phyloP scores from a whole-genome alignment of 805 yeast species.

The Brettanomyces nanus region DNA sequence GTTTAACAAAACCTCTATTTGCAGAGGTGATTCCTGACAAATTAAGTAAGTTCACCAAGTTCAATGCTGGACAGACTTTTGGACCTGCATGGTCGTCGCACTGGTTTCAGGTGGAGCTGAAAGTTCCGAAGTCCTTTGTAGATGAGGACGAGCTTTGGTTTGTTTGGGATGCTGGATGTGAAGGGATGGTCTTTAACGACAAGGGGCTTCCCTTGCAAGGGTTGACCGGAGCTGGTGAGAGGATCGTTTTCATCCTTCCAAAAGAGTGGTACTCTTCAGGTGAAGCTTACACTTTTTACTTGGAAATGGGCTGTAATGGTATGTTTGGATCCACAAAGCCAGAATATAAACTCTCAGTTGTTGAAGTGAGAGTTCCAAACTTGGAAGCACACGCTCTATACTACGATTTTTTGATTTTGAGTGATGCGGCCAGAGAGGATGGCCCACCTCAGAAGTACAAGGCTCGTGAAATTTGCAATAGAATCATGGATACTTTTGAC shows the following conservation, averaged over 20 bases:
- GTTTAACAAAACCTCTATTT: constrained; percentile 55
- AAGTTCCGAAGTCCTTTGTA: constrained; percentile 57
- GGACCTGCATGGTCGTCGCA: constrained; percentile 98
- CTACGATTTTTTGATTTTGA: constrained; percentile 79
- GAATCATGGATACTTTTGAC: constrained; percentile 80
- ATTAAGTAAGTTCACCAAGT: constrained; percentile 43
- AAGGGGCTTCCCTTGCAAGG: constrained; percentile 73
- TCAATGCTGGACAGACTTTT: constrained; percentile 54
- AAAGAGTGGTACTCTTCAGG: constrained; percentile 32
- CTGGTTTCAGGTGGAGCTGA: constrained; percentile 71
- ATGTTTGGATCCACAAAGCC: constrained; percentile 69
- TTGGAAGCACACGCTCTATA: constrained; percentile 67
- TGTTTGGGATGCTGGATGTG: constrained; percentile 74
- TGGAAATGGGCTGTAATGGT: constrained; percentile 90
- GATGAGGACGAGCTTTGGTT: constrained; percentile 33
- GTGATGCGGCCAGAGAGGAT: constrained; percentile 88
- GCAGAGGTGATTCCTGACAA: constrained; percentile 43
- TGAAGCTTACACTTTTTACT: constrained; percentile 53
- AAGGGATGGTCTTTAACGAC: constrained; percentile 68
- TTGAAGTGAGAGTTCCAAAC: constrained; percentile 79
- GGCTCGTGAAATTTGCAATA: constrained; percentile 73
- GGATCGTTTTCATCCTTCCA: constrained; percentile 69
- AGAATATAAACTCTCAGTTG: constrained; percentile 56
- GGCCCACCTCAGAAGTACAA: constrained; percentile 77
- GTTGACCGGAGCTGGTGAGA: constrained; percentile 76